phyloP scores from a whole-genome alignment of 805 yeast species.

The Vanderwaltozyma verrucispora region DNA sequence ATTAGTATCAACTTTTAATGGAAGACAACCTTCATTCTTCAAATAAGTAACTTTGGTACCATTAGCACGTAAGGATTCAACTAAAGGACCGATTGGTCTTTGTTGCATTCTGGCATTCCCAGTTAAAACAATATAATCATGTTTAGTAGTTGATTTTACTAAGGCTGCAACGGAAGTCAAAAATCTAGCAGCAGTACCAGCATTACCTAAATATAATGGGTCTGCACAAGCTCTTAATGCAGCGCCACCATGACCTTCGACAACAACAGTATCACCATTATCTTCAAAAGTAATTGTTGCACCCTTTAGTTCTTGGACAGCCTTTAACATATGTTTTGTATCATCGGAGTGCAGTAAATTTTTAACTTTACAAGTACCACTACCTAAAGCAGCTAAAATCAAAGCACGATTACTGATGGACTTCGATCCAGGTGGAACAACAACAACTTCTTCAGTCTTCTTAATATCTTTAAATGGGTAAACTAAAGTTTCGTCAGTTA shows the following conservation, averaged over 20 bases:
- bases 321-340: slow-evolving; percentile 87
- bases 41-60: slow-evolving; percentile 68
- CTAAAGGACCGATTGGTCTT: slow-evolving; percentile 93
- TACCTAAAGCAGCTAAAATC: slow-evolving; percentile 83
- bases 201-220: slow-evolving; percentile 84
- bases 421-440: slow-evolving; percentile 93
- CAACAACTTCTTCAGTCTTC: slow-evolving; percentile 27
- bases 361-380: slow-evolving; percentile 71
- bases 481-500: slow-evolving; percentile 74
- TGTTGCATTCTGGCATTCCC: slow-evolving; percentile 97
- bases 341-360: slow-evolving; percentile 94
- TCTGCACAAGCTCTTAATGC: slow-evolving; percentile 49
- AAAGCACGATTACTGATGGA: slow-evolving; percentile 94
- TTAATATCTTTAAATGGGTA: slow-evolving; percentile 37
- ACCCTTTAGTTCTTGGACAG: slow-evolving; percentile 68
- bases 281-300: slow-evolving; percentile 78
- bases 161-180: slow-evolving; percentile 87
- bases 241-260: slow-evolving; percentile 77
- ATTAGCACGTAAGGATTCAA: slow-evolving; percentile 75
- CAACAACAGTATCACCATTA: slow-evolving; percentile 79
- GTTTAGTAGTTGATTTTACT: slow-evolving; percentile 39
- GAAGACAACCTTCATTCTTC: slow-evolving; percentile 74
- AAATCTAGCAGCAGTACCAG: slow-evolving; percentile 96
- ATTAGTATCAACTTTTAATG: slow-evolving; percentile 62
- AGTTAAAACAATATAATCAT: slow-evolving; percentile 53